Evolutionary conservation across 768 basidiomycete genomes (phyloP), one percentile per base, ranked within the genome.

Genomic region (Tricholomella constricta): DNA sequence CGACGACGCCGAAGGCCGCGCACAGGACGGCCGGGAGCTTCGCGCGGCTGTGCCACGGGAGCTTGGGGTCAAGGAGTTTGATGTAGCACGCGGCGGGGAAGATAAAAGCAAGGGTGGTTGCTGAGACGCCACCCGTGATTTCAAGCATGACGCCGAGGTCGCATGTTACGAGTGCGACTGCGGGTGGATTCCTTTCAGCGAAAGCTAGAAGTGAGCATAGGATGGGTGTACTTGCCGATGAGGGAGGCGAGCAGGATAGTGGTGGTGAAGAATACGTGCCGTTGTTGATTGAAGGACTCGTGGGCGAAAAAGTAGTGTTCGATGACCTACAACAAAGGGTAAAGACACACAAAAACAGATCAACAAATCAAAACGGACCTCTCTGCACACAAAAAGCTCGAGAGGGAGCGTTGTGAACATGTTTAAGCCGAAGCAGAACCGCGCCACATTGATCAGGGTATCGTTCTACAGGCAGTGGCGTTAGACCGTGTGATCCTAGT

Each of bases 391-490:
- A 66, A 98, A 99, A 12, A 94, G 76, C 62, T 99, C 97, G 35
- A 99, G 77, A 1, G 97, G 97, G 19, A 98, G 82, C 0, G 97
- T 99, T 1, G 95, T 95, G 63, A 98, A 97, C 97, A 98, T 99
- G 70, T 96, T 97, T 58, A 94, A 68, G 10, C 94, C 94, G 65
- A 95, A 94, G 65, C 90, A 94, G 60, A 97, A 91, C 14, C 97
- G 82, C 2, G 97, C 97, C 46, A 98, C 77, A 64, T 98, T 98
- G 73, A 98, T 97, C 52, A 98, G 62, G n/a, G 86, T 82, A 63
- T 96, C 91, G 57, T 80, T 78, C 85, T 90, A 62, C 8, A 51
- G 46, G n/a, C 43, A 51, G 25, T 35, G 19, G 35, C 25, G 34
- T 53, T 27, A 6, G 40, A 38, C 37, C 7, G 11, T 19, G 22